Evolutionary conservation across 768 basidiomycete species (phyloP), one percentile per base, ranked within the genome.

Genomic region (Austroboletus eburneus): DNA sequence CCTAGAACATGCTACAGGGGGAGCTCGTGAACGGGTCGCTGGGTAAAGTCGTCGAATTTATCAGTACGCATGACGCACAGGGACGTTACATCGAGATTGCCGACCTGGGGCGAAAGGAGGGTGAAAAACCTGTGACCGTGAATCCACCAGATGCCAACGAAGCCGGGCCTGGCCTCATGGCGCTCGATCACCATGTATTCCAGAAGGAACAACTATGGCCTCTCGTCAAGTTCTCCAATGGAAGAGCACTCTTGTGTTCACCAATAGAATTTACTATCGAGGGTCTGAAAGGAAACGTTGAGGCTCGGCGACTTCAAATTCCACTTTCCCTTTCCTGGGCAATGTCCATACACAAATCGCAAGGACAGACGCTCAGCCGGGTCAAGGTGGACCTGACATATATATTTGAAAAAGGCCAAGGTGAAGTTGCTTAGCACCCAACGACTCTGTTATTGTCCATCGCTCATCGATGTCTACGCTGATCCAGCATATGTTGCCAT

Each of bases 321-420:
- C 91, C 91, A 0, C 68, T 97, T 16, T 91, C 92, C 42, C 74
- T 95, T 36, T 78, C 94, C 0, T 98, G 94, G 93, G 94, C 95
- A 0, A 95, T 97, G 91, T 90, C 87, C 30, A 98, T 98, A 54
- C 96, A 99, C 67, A 99, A 99, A 66, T 87, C 88, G 6, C 96
- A 99, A 67, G 96, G 96, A 8, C 96, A 98, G 67, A 98, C 96
- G 0, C 75, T 99, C 23, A 85, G 88, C 5, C 80, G 91, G 34
- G 94, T 97, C 56, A 95, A 88, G 58, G 93, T 98, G 35, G 93
- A 98, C 57, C 74, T 99, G 36, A 80, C 76, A 25, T 85, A 80
- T 59, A 85, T 96, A 14, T 99, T 99, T 58, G 96, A 92, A 65
- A 91, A 89, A 62, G 90, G 88, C 29, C 61, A 72, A 68, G 72